Evolutionary conservation across 805 yeast genomes (phyloP), one percentile per base, ranked within the genome.

Genomic region (Clavispora asparagi): DNA sequence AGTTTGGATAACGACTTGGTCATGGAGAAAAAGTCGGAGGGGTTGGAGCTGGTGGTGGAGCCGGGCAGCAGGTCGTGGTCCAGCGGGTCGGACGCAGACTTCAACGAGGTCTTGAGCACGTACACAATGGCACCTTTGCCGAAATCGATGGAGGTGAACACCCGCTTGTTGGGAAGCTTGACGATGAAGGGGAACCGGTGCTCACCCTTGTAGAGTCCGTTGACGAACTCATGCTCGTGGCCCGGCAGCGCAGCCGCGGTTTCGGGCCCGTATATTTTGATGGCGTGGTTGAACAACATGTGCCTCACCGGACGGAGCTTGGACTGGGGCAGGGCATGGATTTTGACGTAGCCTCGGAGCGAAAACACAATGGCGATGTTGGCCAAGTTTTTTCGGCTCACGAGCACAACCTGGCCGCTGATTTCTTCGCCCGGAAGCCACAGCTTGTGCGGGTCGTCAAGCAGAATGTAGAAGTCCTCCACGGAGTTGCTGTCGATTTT

Each of bases 181-280:
- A 90, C 86, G 41, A 85, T 79, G 59, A 90, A 91, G 17, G 96
- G 96, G 60, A 91, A 90, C 31, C 87, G 68, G 64, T 90, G 97
- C 59, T 87, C 92, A 37, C 97, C 97, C 57, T 81, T 80, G 16
- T 81, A 77, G n/a, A 86, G 61, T 0, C 87, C 87, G 47, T 64
- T 70, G 13, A 60, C 42, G 45, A 64, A 63, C 19, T 61, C 67
- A 31, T 48, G 53, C 26, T 42, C 32, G 12, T 26, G 40, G 6
- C 44, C 19, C 7, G 42, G 38, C 25, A 17, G 25, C 7, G 32
- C 47, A 17, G 36, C 31, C 42, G 17, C 19, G 26, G 28, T 1
- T 13, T 53, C 46, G 5, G 55, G 54, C 54, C 90, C 90, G 56
- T 81, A 84, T 16, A 85, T 71, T 31, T 70, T 63, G 10, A 82